Evolutionary conservation across 495 filamentous ascomycete species (phyloP), one percentile per base, ranked within the genome.

Genomic region (Penicillium lagena): DNA sequence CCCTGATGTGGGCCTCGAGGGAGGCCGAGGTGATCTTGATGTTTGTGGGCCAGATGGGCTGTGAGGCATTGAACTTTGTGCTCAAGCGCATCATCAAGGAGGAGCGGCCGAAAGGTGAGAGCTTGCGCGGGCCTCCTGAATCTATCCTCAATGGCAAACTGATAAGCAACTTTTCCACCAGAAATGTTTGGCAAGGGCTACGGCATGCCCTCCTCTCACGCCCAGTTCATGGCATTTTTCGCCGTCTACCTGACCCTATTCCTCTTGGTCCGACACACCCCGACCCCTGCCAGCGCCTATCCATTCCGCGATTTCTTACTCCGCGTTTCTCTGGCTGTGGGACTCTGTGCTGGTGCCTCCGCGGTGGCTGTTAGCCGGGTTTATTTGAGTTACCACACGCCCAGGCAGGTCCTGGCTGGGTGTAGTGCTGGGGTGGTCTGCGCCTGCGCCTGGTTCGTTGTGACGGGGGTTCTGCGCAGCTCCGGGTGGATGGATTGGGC

Each of bases 141-240:
- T 22, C 22, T 22, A 22, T 6, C 22, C 22, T 6, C 22, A 22
- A 6, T 4, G 22, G 22, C 22, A 22, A 3, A 6, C 42, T 43
- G 13, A 38, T 34, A 12, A 14, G 32, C 2, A 10, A 10, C 5
- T 2, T 3, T 34, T 34, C 4, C n/a, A 34, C 32, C n/a, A 86
- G 85, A 86, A 67, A 86, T 87, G 76, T 77, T 82, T 46, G 86
- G 86, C 32, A 96, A 95, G 63, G 93, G 93, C 47, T 99, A 97
- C 57, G 93, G 93, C 50, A 99, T 99, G 93, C 93, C 93, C n/a
- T 90, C 85, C 37, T 95, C 89, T 22, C 93, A 99, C 68, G 87
- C 93, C 9, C 93, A 99, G 65, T 99, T 96, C 60, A 83, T 87
- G 38, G 72, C 82, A 9, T 99, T 87, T 71, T 97, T 96, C 72